Conservation (phyloP, 2,329 filamentous ascomycete genomes). For the Colletotrichum neosansevieriae region DNA sequence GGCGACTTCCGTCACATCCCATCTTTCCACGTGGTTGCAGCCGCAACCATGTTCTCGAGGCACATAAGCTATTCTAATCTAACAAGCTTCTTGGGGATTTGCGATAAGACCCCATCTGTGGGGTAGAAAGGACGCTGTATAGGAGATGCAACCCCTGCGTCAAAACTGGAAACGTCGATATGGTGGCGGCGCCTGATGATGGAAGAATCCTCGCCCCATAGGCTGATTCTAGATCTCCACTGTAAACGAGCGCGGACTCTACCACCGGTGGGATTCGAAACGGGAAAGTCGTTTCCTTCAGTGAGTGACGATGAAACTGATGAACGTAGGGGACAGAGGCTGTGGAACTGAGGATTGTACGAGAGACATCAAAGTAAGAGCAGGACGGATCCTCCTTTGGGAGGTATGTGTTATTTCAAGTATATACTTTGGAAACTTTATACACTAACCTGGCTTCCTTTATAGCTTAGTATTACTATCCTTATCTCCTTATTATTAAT, state of each 20-base stretch:
- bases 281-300: slow-evolving; percentile 21
- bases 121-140: slow-evolving; percentile 13
- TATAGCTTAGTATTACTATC: no score
- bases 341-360: background rate
- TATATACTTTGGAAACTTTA: no score
- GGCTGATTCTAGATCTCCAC: background rate
- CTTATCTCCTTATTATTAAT: no score
- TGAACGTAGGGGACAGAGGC: background rate
- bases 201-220: background rate
- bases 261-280: slow-evolving; percentile 19
- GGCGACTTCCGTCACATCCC: background rate
- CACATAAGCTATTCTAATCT: background rate
- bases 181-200: background rate
- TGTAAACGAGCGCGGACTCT: background rate
- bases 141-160: background rate
- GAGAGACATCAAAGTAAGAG: no score
- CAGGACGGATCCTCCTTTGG: no score
- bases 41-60: background rate
- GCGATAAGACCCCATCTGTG: slow-evolving; percentile 16
- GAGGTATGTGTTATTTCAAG: no score
- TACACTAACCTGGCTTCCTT: no score
- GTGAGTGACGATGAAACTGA: slow-evolving; percentile 1
- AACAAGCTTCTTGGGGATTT: slow-evolving; percentile 7
- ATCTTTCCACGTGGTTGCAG: slow-evolving; percentile 6
- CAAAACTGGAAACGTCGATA: background rate